Base-by-base conservation (phyloP, 805 yeast genomes). In the Yamadazyma ubonensis region DNA sequence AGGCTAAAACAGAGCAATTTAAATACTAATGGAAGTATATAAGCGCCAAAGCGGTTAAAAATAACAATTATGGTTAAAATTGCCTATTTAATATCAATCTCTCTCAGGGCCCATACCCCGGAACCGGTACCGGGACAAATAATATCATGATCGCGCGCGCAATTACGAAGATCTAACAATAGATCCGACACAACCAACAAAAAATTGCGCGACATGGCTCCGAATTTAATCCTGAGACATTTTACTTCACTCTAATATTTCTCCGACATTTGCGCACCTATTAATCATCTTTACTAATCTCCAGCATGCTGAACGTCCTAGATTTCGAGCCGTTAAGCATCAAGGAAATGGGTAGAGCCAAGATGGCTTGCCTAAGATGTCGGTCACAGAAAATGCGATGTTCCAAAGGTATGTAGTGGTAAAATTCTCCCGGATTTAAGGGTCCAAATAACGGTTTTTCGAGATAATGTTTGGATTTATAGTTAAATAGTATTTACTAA, bases 291-390 rank as follows among this genome's bases (percentile, higher is more conserved):
- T 15, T 12, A 27, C 33, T 18, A 16, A 17, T 29, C 12, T 29
- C 33, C 22, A 29, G 22, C 21, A 17, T 16, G 33, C 19, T 21
- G 15, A 23, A 37, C 15, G 30, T 11, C 8, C 32, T 30, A 6
- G 41, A 43, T 28, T 36, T 43, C 12, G 36, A 36, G 30, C 47
- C 47, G 9, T 21, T 43, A 14, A 40, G 44, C 27, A 37, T 40
- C 19, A 43, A 36, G 36, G 31, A 40, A 4, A 37, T 43, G 35
- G 47, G 47, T 3, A 33, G 47, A 17, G 36, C 44, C 18, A 32
- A 43, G 20, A 31, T 43, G 42, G 47, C 47, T 4, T 40, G 47
- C 29, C 30, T 40, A 10, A 31, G 47, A n/a, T 43, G 47, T 21
- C 25, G 47, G 9, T 20, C 41, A 6, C 47, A 43, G 14, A 43